Evolutionary conservation across 495 filamentous ascomycete species (phyloP).

Genomic region (Evansstolkia leycettana): DNA sequence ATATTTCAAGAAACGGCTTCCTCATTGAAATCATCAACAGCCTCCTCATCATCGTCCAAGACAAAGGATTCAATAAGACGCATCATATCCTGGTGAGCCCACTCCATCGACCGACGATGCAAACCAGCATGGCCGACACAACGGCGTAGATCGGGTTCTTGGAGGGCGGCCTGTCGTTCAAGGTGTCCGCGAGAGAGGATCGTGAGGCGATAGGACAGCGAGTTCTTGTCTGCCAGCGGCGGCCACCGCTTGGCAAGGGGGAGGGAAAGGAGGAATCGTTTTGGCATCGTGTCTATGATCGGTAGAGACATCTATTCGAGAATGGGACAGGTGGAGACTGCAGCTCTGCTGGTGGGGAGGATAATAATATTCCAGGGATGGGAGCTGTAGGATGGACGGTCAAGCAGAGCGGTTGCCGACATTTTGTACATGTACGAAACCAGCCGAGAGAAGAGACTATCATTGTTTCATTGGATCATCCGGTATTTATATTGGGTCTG

Average conservation of each 20-base stretch:
- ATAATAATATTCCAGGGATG: too few relatives aligned
- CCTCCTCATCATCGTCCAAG: constrained; percentile 2
- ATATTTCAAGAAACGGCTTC: constrained; percentile 5
- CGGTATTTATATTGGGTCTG: too few relatives aligned
- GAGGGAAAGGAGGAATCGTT: background rate
- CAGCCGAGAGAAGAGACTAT: too few relatives aligned
- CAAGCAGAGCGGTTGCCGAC: too few relatives aligned
- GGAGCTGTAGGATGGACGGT: too few relatives aligned
- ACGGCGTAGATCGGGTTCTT: constrained; percentile 14
- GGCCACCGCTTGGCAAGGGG: background rate
- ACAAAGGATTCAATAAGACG: constrained; percentile 5
- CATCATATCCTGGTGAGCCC: constrained; percentile 9
- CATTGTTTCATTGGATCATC: too few relatives aligned
- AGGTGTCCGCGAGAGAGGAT: constrained; percentile 12
- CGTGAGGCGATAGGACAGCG: constrained; percentile 10
- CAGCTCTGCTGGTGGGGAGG: too few relatives aligned
- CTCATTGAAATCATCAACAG: background rate
- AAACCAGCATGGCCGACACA: constrained; percentile 14
- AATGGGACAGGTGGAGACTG: too few relatives aligned
- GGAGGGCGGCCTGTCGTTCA: constrained; percentile 4
- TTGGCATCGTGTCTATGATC: background rate
- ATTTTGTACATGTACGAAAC: too few relatives aligned
- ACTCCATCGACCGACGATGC: constrained; percentile 9
- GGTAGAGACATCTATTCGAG: too few relatives aligned
- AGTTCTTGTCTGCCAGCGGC: background rate